A percentile compares a stretch with the other conserved stretches of the same genome.
Conservation (phyloP, 2,329 filamentous ascomycete genomes). For the Fusarium kyushuense region DNA sequence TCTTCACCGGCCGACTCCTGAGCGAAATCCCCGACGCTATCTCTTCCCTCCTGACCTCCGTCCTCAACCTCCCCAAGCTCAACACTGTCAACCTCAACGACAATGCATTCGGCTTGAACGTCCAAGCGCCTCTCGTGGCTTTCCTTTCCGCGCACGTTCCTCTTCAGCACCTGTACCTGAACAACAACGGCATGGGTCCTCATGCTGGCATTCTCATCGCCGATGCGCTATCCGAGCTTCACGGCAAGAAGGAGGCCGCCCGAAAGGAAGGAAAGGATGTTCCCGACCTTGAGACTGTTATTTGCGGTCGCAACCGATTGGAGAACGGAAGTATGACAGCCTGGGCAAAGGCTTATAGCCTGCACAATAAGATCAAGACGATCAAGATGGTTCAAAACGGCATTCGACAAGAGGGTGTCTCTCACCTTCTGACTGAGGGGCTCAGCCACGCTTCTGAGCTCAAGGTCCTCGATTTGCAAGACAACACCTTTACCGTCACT, state of each 20-base stretch:
- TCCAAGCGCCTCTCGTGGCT: slow-evolving; percentile 89
- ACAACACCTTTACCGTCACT: slow-evolving; percentile 92
- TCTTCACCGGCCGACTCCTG: slow-evolving; percentile 94
- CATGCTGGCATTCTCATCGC: slow-evolving; percentile 90
- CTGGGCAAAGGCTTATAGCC: slow-evolving; percentile 88
- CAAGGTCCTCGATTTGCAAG: slow-evolving; percentile 87
- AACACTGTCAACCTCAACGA: slow-evolving; percentile 96
- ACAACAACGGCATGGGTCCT: slow-evolving; percentile 97
- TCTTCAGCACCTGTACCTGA: slow-evolving; percentile 92
- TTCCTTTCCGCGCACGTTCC: slow-evolving; percentile 91
- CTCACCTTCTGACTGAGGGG: slow-evolving; percentile 81
- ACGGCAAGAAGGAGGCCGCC: slow-evolving; percentile 84
- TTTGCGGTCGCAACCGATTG: slow-evolving; percentile 94
- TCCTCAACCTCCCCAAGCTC: slow-evolving; percentile 86
- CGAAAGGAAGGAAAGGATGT: slow-evolving; percentile 78
- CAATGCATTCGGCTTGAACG: slow-evolving; percentile 97
- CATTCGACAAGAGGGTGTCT: slow-evolving; percentile 93
- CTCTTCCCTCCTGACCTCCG: slow-evolving; percentile 83
- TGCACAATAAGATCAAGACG: slow-evolving; percentile 83
- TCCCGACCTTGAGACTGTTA: slow-evolving; percentile 91
- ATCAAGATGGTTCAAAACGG: slow-evolving; percentile 99
- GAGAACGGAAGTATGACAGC: slow-evolving; percentile 97
- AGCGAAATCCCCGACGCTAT: slow-evolving; percentile 94
- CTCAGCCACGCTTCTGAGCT: slow-evolving; percentile 77
- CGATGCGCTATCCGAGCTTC: slow-evolving; percentile 84